phyloP scores from a whole-genome alignment of 2,329 filamentous ascomycete genomes.

The Penicillium nordicum region DNA sequence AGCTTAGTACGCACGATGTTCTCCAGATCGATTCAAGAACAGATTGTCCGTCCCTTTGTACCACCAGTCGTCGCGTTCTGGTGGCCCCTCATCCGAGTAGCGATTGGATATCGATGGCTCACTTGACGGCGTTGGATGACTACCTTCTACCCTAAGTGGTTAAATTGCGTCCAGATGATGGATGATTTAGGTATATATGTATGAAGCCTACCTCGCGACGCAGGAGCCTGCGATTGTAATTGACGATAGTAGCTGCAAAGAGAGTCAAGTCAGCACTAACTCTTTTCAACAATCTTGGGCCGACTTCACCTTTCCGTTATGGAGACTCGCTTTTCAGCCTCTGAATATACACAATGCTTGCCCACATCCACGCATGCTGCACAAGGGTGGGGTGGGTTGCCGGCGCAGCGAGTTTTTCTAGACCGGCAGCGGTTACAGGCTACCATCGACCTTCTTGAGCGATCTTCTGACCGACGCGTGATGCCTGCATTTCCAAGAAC shows the following conservation, averaged over 20 bases:
- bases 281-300: not conserved
- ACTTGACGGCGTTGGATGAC: conserved; percentile 7
- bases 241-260: conserved; percentile 31
- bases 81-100: conserved; percentile 19
- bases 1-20: conserved; percentile 28
- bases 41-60: conserved; percentile 37
- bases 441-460: conserved; percentile 27
- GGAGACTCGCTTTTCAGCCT: conserved; percentile 36
- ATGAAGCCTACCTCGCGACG: conserved; percentile 15
- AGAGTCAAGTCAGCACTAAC: conserved; percentile 7
- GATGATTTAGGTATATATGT: not conserved
- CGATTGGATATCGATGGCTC: conserved; percentile 16
- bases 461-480: conserved; percentile 20
- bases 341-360: conserved; percentile 34
- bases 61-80: conserved; percentile 41
- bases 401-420: conserved; percentile 37
- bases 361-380: conserved; percentile 33
- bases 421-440: conserved; percentile 38
- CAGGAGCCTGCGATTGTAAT: conserved; percentile 31
- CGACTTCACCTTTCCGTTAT: conserved; percentile 34
- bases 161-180: not conserved
- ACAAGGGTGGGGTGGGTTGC: conserved; percentile 36
- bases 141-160: not conserved
- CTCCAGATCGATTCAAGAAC: conserved; percentile 35
- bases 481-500: conserved; percentile 15